Percentiles rank a stretch among this genome's conserved stretches.
Conservation (phyloP, 768 basidiomycete genomes). For the Kwoniella mangroviensis region DNA sequence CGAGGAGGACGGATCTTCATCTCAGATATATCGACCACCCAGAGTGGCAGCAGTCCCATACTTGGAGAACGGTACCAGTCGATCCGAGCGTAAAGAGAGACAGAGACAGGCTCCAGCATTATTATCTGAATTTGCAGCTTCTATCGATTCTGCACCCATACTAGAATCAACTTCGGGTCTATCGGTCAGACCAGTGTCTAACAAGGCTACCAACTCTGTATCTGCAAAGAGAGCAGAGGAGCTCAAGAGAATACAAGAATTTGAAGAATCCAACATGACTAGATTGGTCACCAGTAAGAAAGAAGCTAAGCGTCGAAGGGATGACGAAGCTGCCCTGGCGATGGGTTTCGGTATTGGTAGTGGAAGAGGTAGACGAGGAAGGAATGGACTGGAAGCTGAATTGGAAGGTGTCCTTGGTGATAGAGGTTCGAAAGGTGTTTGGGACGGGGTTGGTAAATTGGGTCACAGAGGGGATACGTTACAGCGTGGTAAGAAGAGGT, state of each 20-base stretch:
- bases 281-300: slow-evolving; percentile 88
- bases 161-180: slow-evolving; percentile 58
- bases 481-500: slow-evolving; percentile 32
- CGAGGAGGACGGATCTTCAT: slow-evolving; percentile 30
- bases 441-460: slow-evolving; percentile 51
- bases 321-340: slow-evolving; percentile 86
- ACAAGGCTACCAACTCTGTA: slow-evolving; percentile 56
- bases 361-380: slow-evolving; percentile 42
- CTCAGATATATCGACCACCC: slow-evolving; percentile 66
- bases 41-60: slow-evolving; percentile 89
- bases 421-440: slow-evolving; percentile 50
- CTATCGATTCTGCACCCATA: slow-evolving; percentile 53
- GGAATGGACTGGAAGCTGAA: slow-evolving; percentile 57
- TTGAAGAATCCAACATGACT: slow-evolving; percentile 94
- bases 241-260: slow-evolving; percentile 77
- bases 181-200: slow-evolving; percentile 51
- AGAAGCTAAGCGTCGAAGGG: slow-evolving; percentile 70
- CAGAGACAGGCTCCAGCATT: slow-evolving; percentile 61
- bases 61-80: slow-evolving; percentile 60
- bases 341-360: slow-evolving; percentile 65
- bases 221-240: slow-evolving; percentile 75
- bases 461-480: slow-evolving; percentile 30
- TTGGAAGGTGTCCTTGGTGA: slow-evolving; percentile 56
- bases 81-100: slow-evolving; percentile 55
- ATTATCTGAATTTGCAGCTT: slow-evolving; percentile 55